Evolutionary conservation across 305 asterid genomes (phyloP), one percentile per base, ranked within the genome.

Genomic region (Coffea humblotiana): DNA sequence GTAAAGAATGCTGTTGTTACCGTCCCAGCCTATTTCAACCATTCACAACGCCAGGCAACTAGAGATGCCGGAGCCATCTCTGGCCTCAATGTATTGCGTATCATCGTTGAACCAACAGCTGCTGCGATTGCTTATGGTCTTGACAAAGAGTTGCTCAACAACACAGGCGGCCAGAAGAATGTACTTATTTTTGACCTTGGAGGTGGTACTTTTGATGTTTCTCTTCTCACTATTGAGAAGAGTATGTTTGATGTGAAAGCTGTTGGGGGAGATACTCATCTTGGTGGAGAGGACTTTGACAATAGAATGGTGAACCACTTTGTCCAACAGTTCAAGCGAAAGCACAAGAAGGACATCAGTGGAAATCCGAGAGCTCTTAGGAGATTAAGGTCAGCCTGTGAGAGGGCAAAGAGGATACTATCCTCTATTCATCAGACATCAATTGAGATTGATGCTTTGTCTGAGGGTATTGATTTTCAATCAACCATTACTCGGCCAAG

Each of bases 201-300:
- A 45, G 80, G 80, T 77, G 80, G 80, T 5, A 77, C 80, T 77
- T 77, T 77, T 77, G 80, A 77, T 77, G 80, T 77, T 10, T 77
- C 74, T 68, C 27, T 77, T n/a, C 61, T 77, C 74, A 48, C 72
- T 25, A 77, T 77, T 5, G 61, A 77, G 54, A 60, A 48, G 51
- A 72, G 73, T 29, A n/a, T 48, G 68, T 66, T 77, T 74, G 77
- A 54, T 19, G 77, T 74, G 8, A 74, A 35, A 74, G 77, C 77
- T 29, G 37, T 66, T 54, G 77, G 67, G 35, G 67, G 77, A 52
- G 77, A 74, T 73, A 73, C 77, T 73, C 77, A 73, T 73, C 66
- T 77, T 21, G 80, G 80, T 9, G 80, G 80, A 65, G 80, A 67
- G 61, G 80, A 77, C 48, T 77, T 77, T 9, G 73, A 77, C 48